A percentile compares a stretch with the other conserved stretches of the same genome.
Conservation (phyloP, 208 protist species). For the Leishmania turanica region DNA sequence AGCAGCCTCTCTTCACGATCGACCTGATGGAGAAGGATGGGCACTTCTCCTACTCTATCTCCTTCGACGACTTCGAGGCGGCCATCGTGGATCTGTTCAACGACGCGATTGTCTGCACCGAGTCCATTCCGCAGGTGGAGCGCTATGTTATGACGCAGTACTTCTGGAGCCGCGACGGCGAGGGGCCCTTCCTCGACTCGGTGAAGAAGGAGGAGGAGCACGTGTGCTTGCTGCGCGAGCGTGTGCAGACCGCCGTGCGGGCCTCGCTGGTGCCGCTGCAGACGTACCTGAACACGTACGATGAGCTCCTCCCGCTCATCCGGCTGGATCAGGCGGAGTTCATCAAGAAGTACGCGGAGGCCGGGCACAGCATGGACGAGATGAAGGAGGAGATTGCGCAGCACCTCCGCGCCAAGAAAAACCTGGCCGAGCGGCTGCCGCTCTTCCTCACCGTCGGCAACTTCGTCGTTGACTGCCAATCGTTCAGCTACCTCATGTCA, state of each 20-base stretch:
- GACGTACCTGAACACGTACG: conserved; percentile 89
- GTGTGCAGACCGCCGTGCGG: conserved; percentile 62
- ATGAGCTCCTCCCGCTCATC: conserved; percentile 91
- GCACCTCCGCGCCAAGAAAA: conserved; percentile 89
- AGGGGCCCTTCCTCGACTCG: conserved; percentile 91
- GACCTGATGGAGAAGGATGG: conserved; percentile 81
- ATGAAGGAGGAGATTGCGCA: conserved; percentile 92
- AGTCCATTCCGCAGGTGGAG: conserved; percentile 92
- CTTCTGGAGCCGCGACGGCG: conserved; percentile 91
- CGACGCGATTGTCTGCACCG: conserved; percentile 86
- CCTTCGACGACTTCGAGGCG: conserved; percentile 85
- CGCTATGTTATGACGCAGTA: conserved; percentile 95
- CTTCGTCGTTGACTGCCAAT: conserved; percentile 95
- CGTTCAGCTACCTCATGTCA: conserved; percentile 91
- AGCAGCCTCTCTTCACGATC: conserved; percentile 94
- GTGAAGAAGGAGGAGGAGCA: conserved; percentile 87
- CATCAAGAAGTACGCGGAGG: conserved; percentile 81
- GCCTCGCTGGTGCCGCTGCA: conserved; percentile 83
- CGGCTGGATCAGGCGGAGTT: conserved; percentile 88
- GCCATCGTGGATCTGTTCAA: conserved; percentile 90
- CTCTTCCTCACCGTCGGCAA: conserved; percentile 93
- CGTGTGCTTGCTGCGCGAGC: conserved; percentile 72
- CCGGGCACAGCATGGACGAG: conserved; percentile 88
- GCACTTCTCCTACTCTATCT: conserved; percentile 89
- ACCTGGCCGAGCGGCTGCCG: conserved; percentile 90